These are phyloP conservation scores for Xylariales sp. DNA, from an alignment of 2,329 filamentous ascomycete genomes.

Conservation along the genomic window DNA sequence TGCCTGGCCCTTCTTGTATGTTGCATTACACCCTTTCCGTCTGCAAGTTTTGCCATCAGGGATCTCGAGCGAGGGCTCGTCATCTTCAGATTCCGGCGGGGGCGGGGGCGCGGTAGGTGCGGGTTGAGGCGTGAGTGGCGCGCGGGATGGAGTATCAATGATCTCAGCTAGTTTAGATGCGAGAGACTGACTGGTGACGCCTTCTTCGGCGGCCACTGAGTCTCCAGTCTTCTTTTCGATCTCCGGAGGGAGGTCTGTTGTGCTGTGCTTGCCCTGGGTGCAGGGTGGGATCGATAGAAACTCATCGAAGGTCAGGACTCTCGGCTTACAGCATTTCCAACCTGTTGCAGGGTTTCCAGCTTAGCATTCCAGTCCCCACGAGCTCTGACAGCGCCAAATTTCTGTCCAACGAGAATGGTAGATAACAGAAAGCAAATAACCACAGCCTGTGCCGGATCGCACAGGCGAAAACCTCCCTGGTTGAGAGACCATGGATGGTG, in stretches of 20 bases:
- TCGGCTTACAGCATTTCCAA: constrained; percentile 98
- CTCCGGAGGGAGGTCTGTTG: constrained; percentile 66
- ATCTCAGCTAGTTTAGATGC: constrained; percentile 38
- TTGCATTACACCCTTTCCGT: constrained; percentile 66
- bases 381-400: no score
- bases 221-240: constrained; percentile 55
- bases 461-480: no score
- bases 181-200: constrained; percentile 32
- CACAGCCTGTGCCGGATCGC: no score
- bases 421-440: no score
- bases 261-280: constrained; percentile 88
- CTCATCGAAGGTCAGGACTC: constrained; percentile 96
- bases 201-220: constrained; percentile 34
- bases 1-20: constrained; percentile 56
- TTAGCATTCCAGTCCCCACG: background rate
- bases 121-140: constrained; percentile 37
- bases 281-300: constrained; percentile 91
- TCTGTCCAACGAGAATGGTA: no score
- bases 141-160: constrained; percentile 34
- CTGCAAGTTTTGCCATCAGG: constrained; percentile 72
- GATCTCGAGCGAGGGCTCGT: constrained; percentile 72
- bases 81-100: constrained; percentile 76
- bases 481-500: no score
- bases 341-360: constrained; percentile 47
- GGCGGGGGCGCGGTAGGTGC: constrained; percentile 52